Percentiles rank a stretch among this genome's conserved stretches.
phyloP scores from a whole-genome alignment of 2,329 filamentous ascomycete genomes.

The Ophiostoma angusticollis region DNA sequence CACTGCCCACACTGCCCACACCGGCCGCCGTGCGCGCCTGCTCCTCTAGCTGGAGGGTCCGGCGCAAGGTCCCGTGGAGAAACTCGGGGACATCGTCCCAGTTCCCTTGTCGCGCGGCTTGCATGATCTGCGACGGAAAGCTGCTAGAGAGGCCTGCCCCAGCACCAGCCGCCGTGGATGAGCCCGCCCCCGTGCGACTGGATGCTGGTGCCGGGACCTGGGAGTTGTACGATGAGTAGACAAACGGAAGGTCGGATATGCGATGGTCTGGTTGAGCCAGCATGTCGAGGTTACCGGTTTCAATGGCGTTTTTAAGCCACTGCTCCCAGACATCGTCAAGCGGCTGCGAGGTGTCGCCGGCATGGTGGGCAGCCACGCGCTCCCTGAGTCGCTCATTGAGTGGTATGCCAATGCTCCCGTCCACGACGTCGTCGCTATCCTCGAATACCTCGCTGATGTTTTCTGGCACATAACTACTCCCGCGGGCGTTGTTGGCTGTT shows the following conservation, averaged over 20 bases:
- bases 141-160: conserved; percentile 16
- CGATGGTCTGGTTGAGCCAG: conserved; percentile 31
- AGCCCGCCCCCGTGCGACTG: too few species aligned
- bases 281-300: conserved; percentile 43
- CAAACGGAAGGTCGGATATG: conserved; percentile 23
- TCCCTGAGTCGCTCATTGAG: conserved; percentile 53
- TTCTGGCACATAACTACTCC: conserved; percentile 13
- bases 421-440: conserved; percentile 38
- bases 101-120: conserved; percentile 40
- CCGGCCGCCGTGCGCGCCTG: conserved; percentile 9
- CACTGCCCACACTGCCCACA: too few species aligned
- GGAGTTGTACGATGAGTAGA: conserved; percentile 3
- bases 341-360: conserved; percentile 43
- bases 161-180: too few species aligned
- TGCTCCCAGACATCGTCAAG: conserved; percentile 64
- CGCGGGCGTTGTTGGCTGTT: conserved; percentile 15
- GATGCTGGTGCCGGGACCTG: not conserved
- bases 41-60: conserved; percentile 29
- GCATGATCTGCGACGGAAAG: conserved; percentile 39
- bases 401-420: conserved; percentile 43
- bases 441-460: conserved; percentile 6
- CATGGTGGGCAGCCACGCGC: conserved; percentile 48
- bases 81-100: conserved; percentile 47
- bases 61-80: conserved; percentile 39
- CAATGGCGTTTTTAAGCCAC: conserved; percentile 58